Base-by-base conservation (phyloP, 1,284 basidiomycete genomes). In the Thecaphora thlaspeos region DNA sequence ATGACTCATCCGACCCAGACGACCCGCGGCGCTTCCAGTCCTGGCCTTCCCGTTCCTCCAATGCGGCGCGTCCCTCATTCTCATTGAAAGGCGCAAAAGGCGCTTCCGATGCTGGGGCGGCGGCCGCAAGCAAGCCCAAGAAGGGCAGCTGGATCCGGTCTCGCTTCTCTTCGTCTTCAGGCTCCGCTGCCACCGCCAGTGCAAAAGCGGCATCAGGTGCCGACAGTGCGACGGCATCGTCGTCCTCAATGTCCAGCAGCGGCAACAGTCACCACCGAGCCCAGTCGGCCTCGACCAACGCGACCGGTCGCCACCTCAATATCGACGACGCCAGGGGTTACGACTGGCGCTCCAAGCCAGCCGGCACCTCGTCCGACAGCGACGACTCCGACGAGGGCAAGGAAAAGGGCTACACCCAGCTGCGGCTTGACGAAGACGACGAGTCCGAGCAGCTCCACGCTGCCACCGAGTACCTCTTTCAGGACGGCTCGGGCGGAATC, bases 281-380 rank as follows among this genome's bases (percentile, higher is more conserved):
- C 11, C 38, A 40, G 18, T 19, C 38, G 21, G 46, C 54, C 8
- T 44, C 59, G 12, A 62, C 55, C 34, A 77, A 77, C 40, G 67
- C 68, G 1, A 75, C 71, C 1, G 75, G 75, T 10, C 49, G 52
- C 36, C 70, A 70, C 18, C 68, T 77, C 28, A 67, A 74, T 36
- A 69, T 77, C 28, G 62, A 74, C 46, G 75, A 77, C 48, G 75
- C 69, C 17, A 51, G 75, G 40, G 75, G 75, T 30, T 77, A 68
- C 46, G 63, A 73, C 45, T 77, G 75, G 75, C 57, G 75, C 12
- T 64, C 64, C n/a, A 69, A 68, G 39, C 75, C 75, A 3, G 48
- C 51, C 32, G 49, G 38, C 41, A 22, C 48, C 5, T 43, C 46
- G 15, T 26, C 50, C 24, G 52, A 48, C 10, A 47, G 43, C 15